Evolutionary conservation across 495 filamentous ascomycete genomes (phyloP), one percentile per base, ranked within the genome.

Genomic region (Durotheca rogersii): DNA sequence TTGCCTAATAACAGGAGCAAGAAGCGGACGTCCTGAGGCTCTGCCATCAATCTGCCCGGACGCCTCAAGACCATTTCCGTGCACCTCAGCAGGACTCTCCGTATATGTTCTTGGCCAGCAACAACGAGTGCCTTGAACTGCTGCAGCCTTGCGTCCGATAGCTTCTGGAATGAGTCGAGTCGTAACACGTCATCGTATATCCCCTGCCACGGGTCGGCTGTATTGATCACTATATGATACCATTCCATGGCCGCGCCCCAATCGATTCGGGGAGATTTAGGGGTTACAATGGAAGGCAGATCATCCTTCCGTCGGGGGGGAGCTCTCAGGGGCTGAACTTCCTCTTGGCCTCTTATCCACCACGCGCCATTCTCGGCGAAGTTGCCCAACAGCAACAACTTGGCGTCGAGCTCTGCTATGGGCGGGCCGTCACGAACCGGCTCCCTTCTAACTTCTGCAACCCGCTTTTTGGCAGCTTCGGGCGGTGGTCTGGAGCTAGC

Each of bases 11-110:
- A 68, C 12, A 96, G 84, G n/a, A 96, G 73, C 15, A 96, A 68
- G 62, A 94, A 94, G 36, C 92, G 78, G 25, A 84, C 73, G 42
- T 94, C 85, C 46, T 84, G 79, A 15, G 89, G 83, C 23, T 76
- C 78, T 41, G 74, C 81, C 50, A 96, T 59, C 7, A 81, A 78
- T 25, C 87, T 77, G 3, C 88, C 82, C 3, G 91, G 92, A 7
- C 92, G 81, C 60, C 90, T 95, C n/a, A 96, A 72, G 35, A 96
- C 70, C 53, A 75, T 87, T 65, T 96, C 91, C 1, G 81, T 87
- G 12, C 88, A 86, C 64, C 93, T 95, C 39, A 96, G 69, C 4
- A 96, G 74, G 4, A 82, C 78, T 40, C 81, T 70, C 35, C 86
- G 84, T 31, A 82, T 67, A 49, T 90, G 86, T 33, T 78, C 63